A percentile compares a stretch with the other conserved stretches of the same genome.
phyloP scores from a whole-genome alignment of 441 rosid species.

The Mallotus repandus region DNA sequence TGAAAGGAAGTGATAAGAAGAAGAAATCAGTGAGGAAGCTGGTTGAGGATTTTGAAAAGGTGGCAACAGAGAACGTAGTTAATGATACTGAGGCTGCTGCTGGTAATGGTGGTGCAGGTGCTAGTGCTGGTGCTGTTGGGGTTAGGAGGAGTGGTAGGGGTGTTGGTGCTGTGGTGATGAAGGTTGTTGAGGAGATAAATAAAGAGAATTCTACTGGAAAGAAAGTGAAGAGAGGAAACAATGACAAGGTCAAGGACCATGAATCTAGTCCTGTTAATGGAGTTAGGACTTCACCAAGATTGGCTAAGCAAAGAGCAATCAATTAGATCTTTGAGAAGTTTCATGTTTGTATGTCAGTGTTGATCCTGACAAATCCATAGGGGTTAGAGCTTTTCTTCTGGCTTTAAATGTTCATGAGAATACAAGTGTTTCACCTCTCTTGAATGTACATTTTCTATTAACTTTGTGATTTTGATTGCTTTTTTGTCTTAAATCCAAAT shows the following conservation, averaged over 20 bases:
- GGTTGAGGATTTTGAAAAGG: constrained; percentile 74
- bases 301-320: constrained; percentile 36
- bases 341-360: not conserved
- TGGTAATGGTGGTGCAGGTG: not conserved
- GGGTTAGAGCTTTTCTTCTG: not conserved
- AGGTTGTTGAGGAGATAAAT: constrained; percentile 30
- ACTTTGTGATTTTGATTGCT: not conserved
- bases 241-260: constrained; percentile 14
- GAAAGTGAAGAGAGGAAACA: constrained; percentile 8
- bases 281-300: constrained; percentile 59
- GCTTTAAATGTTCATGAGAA: not conserved
- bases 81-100: not conserved
- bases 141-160: constrained; percentile 7
- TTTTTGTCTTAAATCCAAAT: not conserved
- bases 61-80: constrained; percentile 32
- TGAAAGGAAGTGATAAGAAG: constrained; percentile 14
- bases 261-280: constrained; percentile 6
- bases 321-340: not conserved
- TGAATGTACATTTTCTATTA: not conserved
- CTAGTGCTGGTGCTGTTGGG: not conserved
- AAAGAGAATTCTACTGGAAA: constrained; percentile 16
- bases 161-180: constrained; percentile 28
- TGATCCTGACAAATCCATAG: not conserved
- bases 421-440: not conserved
- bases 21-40: constrained; percentile 51